Percentiles rank a stretch among this genome's conserved stretches.
Evolutionary conservation across 257 asterid species (phyloP).

Genomic region (Nyctanthes arbortristis): DNA sequence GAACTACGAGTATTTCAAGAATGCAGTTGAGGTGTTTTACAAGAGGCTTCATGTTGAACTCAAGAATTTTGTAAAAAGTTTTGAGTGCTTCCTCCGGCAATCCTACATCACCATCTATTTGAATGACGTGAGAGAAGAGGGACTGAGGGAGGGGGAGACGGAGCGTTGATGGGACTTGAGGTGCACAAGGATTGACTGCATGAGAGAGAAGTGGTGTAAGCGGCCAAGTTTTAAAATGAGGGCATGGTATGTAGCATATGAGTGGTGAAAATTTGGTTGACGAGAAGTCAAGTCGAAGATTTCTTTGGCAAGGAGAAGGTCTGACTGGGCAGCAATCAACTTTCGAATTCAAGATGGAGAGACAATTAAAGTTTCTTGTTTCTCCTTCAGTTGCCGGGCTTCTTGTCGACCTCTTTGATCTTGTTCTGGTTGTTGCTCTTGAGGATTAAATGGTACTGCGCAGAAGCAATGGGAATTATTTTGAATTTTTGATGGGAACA

Average conservation of each 20-base stretch:
- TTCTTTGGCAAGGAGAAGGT: conserved; percentile 87
- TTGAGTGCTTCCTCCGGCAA: conserved; percentile 72
- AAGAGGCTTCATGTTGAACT: conserved; percentile 69
- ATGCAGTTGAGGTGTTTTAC: conserved; percentile 72
- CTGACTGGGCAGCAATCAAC: conserved; percentile 68
- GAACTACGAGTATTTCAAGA: conserved; percentile 68
- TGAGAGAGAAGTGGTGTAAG: conserved; percentile 70
- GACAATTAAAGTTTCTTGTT: conserved; percentile 33
- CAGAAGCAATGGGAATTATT: conserved; percentile 27
- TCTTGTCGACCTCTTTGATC: conserved; percentile 16
- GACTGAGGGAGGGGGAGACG: conserved; percentile 63
- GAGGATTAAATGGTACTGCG: conserved; percentile 26
- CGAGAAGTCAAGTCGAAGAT: conserved; percentile 78
- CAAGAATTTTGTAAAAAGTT: conserved; percentile 75
- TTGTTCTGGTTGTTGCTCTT: conserved; percentile 21
- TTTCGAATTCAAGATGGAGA: conserved; percentile 72
- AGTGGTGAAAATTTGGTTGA: conserved; percentile 67
- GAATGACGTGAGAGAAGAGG: conserved; percentile 75
- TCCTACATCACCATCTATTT: conserved; percentile 71
- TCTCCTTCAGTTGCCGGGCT: conserved; percentile 29
- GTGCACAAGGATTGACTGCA: conserved; percentile 48
- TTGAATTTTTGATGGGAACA: conserved; percentile 19
- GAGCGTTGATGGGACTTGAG: conserved; percentile 54
- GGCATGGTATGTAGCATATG: conserved; percentile 60
- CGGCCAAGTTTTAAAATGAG: conserved; percentile 84